phyloP scores from a whole-genome alignment of 805 yeast species.

The Monosporozyma aquatica region DNA sequence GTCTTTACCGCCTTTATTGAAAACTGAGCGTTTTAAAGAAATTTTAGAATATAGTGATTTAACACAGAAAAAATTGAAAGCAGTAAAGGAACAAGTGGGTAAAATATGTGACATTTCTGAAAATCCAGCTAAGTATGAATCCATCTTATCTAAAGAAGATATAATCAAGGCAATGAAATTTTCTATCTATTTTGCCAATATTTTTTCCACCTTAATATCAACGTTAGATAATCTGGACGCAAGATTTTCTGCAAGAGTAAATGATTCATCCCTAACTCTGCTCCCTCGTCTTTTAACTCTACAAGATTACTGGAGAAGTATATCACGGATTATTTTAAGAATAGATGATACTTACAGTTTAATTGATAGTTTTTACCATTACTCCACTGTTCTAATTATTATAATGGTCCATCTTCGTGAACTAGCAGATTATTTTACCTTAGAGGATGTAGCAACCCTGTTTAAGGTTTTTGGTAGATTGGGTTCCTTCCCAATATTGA shows the following conservation, averaged over 20 bases:
- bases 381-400: conserved; percentile 6
- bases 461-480: conserved; percentile 5
- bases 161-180: conserved; percentile 9
- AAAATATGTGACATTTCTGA: conserved; percentile 15
- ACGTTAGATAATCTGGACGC: conserved; percentile 17
- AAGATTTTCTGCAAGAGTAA: conserved; percentile 11
- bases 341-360: conserved; percentile 4
- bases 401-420: conserved; percentile 3
- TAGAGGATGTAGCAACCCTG: conserved; percentile 5
- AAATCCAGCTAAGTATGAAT: background rate
- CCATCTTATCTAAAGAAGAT: conserved; percentile 8
- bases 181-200: conserved; percentile 13
- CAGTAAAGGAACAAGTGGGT: conserved; percentile 17
- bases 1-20: conserved; percentile 17
- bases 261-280: background rate
- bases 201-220: conserved; percentile 9
- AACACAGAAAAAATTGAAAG: conserved; percentile 12
- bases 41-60: conserved; percentile 12
- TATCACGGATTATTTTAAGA: conserved; percentile 3
- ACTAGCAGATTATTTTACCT: background rate
- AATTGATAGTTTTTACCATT: conserved; percentile 3
- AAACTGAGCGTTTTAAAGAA: conserved; percentile 13
- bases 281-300: background rate
- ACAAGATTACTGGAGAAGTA: conserved; percentile 9
- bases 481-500: conserved; percentile 5